Evolutionary conservation across 345 rosid genomes (phyloP), one percentile per base, ranked within the genome.

Genomic region (Gossypium bickii): DNA sequence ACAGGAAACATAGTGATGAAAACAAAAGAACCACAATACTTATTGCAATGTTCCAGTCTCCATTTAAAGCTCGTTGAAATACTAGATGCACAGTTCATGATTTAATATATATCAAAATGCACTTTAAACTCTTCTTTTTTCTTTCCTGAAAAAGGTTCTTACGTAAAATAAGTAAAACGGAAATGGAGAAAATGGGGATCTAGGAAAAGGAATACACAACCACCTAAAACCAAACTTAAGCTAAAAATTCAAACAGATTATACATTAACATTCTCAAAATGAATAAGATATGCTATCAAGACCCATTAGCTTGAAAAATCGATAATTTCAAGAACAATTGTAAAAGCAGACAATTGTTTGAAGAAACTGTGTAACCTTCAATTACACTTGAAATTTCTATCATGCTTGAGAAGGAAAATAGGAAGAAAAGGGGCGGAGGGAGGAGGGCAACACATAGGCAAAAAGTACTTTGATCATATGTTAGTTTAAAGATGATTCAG

Each of bases 51-150:
- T 20, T 45, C 38, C 22, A 2, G n/a, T 67, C 11, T 67, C 53
- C 9, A 6, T 67, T 67, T 43, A 43, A 67, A 44, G 55, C 47
- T 47, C 18, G 0, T 12, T 67, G 18, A 45, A 67, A 44, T 13
- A 67, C 71, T 51, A 67, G 10, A 45, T 65, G 69, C n/a, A 65
- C 52, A 65, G 69, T 45, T 67, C 38, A 18, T 67, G 34, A 52
- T 67, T 67, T 45, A 12, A 62, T 15, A 27, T 41, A 43, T 18
- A 65, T 43, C 69, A 18, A 43, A 65, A n/a, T n/a, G 17, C 9
- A 65, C 27, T 64, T 64, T 41, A n/a, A 67, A 67, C 53, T 66
- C 51, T n/a, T 2, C 5, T 29, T n/a, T 5, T 63, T 61, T 7
- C 44, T 61, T 16, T 9, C 3, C 7, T 3, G 24, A 63, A 1